These are phyloP conservation scores for Hymenoscyphus linearis DNA, from an alignment of 2,329 filamentous ascomycete species.

Conservation along the genomic window DNA sequence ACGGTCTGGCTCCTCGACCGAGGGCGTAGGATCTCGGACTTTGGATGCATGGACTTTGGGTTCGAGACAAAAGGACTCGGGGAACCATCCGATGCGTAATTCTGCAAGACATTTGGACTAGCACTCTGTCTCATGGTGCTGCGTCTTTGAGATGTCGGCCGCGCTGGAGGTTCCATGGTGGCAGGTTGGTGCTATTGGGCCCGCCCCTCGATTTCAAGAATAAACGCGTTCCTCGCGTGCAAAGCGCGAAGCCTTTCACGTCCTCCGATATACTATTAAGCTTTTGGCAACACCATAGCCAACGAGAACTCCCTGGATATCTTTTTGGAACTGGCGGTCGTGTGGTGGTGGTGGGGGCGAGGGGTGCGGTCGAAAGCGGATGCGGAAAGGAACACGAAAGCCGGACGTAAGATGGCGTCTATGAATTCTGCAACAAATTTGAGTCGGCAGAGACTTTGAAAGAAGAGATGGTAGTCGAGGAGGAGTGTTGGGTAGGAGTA, in stretches of 20 bases:
- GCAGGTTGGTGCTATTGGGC: slow-evolving; percentile 9
- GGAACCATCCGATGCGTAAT: slow-evolving; percentile 21
- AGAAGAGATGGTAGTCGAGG: not conserved
- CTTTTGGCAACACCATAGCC: not conserved
- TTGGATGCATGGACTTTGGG: slow-evolving; percentile 18
- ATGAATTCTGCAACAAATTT: not conserved
- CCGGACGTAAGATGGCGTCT: not conserved
- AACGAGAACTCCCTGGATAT: not conserved
- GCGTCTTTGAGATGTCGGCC: slow-evolving; percentile 20
- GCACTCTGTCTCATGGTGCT: slow-evolving; percentile 14
- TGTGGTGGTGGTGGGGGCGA: not conserved
- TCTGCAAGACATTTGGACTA: slow-evolving; percentile 12
- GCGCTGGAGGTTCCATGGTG: slow-evolving; percentile 27
- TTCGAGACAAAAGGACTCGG: slow-evolving; percentile 26
- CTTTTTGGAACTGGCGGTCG: not conserved
- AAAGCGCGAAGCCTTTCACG: slow-evolving; percentile 18
- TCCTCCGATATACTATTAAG: slow-evolving; percentile 9
- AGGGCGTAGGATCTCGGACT: slow-evolving; percentile 19
- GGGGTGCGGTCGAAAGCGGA: not conserved
- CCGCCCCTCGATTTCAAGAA: slow-evolving; percentile 20
- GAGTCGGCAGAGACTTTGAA: not conserved
- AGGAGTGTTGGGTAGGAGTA: not conserved
- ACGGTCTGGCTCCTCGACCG: slow-evolving; percentile 24
- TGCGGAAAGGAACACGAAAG: not conserved
- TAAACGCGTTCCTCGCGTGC: slow-evolving; percentile 27